Percentiles rank a stretch among this genome's conserved stretches.
Conservation (phyloP, 768 basidiomycete genomes). For the Bullera alba region DNA sequence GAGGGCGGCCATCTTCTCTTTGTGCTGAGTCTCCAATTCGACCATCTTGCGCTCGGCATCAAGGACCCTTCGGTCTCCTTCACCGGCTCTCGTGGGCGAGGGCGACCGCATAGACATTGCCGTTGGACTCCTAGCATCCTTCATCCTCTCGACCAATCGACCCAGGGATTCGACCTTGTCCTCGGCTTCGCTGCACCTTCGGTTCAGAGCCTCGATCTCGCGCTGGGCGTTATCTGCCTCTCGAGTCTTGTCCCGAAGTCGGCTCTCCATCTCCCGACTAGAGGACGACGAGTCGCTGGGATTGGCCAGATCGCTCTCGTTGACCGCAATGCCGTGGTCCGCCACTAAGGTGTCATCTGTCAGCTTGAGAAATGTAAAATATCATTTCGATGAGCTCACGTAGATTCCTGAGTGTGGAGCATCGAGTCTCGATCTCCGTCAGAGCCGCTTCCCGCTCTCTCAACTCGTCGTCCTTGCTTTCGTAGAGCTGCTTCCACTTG, state of each 20-base stretch:
- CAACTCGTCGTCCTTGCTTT: conserved; percentile 60
- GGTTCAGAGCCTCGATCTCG: conserved; percentile 61
- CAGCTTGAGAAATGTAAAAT: not conserved
- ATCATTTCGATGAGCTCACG: too few species aligned
- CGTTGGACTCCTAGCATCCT: conserved; percentile 56
- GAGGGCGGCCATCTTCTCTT: conserved; percentile 73
- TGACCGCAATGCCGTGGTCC: conserved; percentile 75
- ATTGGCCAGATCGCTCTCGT: conserved; percentile 59
- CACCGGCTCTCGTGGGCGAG: conserved; percentile 44
- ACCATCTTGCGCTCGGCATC: conserved; percentile 73
- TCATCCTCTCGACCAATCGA: conserved; percentile 60
- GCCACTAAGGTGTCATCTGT: conserved; percentile 50
- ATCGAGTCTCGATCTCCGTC: conserved; percentile 63
- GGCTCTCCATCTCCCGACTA: conserved; percentile 63
- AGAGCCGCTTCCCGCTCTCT: conserved; percentile 60
- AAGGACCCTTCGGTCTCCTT: conserved; percentile 50
- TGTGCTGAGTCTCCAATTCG: conserved; percentile 70
- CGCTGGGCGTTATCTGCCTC: conserved; percentile 68
- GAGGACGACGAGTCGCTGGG: conserved; percentile 17
- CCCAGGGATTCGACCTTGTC: conserved; percentile 60
- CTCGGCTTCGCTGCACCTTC: conserved; percentile 68
- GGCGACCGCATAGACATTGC: conserved; percentile 42
- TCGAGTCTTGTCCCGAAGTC: conserved; percentile 65
- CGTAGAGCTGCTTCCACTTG: conserved; percentile 61
- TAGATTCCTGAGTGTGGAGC: conserved; percentile 74